phyloP scores from a whole-genome alignment of 1,284 basidiomycete species.

The Ustilago vetiveriae region DNA sequence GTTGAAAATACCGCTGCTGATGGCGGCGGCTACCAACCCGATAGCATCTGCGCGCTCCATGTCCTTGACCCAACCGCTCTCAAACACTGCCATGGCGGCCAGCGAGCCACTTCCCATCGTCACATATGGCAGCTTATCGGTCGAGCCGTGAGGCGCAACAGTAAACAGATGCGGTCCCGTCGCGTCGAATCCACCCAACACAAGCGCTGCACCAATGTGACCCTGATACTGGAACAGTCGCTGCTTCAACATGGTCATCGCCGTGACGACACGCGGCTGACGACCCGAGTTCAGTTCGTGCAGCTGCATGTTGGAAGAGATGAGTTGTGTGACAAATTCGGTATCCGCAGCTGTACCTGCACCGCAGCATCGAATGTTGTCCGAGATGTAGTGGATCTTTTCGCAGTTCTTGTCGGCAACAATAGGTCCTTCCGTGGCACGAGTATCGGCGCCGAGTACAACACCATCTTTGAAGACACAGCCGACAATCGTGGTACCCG shows the following conservation, averaged over 20 bases:
- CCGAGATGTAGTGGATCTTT: constrained; percentile 88
- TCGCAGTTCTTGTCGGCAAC: constrained; percentile 99
- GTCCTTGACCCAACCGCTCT: constrained; percentile 83
- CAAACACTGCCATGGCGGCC: constrained; percentile 98
- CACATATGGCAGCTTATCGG: constrained; percentile 97
- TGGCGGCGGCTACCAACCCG: constrained; percentile 82
- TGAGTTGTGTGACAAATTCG: constrained; percentile 76
- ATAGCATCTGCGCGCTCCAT: constrained; percentile 88
- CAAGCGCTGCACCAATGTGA: constrained; percentile 91
- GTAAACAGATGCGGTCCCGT: constrained; percentile 96
- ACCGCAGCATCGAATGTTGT: constrained; percentile 90
- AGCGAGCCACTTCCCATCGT: constrained; percentile 97
- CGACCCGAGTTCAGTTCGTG: constrained; percentile 64
- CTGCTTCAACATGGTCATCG: constrained; percentile 98
- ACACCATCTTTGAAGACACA: constrained; percentile 90
- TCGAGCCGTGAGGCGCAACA: constrained; percentile 94
- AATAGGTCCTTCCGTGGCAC: constrained; percentile 92
- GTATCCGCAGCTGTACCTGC: constrained; percentile 98
- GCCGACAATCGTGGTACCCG: constrained; percentile 94
- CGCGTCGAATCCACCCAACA: constrained; percentile 93
- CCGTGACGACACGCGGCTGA: constrained; percentile 82
- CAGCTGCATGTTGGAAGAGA: constrained; percentile 65
- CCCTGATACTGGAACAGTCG: constrained; percentile 89
- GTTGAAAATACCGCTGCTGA: constrained; percentile 97
- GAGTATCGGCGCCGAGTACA: constrained; percentile 93